Percentiles rank a stretch among this genome's conserved stretches.
These are phyloP conservation scores for Podila minutissima DNA, from an alignment of 192 early-diverging fungal genomes.

Conservation along the genomic window DNA sequence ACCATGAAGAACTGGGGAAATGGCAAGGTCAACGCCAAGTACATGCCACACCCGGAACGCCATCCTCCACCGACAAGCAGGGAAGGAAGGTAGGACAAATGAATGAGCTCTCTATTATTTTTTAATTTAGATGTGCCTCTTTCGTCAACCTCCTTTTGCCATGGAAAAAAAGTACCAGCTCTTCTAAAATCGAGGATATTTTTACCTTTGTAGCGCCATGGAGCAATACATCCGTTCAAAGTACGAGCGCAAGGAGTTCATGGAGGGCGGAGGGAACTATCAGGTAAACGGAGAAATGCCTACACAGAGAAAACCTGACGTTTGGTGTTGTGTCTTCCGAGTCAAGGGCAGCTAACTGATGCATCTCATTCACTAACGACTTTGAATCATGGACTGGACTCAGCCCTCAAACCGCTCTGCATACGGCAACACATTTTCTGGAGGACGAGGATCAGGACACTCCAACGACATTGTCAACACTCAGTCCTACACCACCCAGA, in stretches of 20 bases:
- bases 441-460: slow-evolving; percentile 14
- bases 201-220: slow-evolving; percentile 68
- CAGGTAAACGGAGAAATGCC: slow-evolving; percentile 14
- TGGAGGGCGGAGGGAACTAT: slow-evolving; percentile 51
- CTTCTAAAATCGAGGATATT: background rate
- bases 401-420: slow-evolving; percentile 27
- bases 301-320: too few relatives aligned
- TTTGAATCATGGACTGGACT: background rate
- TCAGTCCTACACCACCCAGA: slow-evolving; percentile 50
- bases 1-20: slow-evolving; percentile 70
- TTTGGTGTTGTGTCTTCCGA: too few relatives aligned
- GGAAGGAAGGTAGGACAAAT: slow-evolving; percentile 56
- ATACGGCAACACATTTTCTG: slow-evolving; percentile 48
- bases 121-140: too few relatives aligned
- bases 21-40: slow-evolving; percentile 70
- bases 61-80: slow-evolving; percentile 73
- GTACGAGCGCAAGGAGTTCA: slow-evolving; percentile 82
- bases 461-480: slow-evolving; percentile 30
- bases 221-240: slow-evolving; percentile 93
- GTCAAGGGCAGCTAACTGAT: too few relatives aligned
- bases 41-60: slow-evolving; percentile 75
- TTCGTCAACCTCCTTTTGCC: background rate
- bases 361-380: background rate
- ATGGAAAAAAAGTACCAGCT: background rate
- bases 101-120: too few relatives aligned